Conservation (phyloP, 2,329 filamentous ascomycete genomes). For the Lasiodiplodia gonubiensis region DNA sequence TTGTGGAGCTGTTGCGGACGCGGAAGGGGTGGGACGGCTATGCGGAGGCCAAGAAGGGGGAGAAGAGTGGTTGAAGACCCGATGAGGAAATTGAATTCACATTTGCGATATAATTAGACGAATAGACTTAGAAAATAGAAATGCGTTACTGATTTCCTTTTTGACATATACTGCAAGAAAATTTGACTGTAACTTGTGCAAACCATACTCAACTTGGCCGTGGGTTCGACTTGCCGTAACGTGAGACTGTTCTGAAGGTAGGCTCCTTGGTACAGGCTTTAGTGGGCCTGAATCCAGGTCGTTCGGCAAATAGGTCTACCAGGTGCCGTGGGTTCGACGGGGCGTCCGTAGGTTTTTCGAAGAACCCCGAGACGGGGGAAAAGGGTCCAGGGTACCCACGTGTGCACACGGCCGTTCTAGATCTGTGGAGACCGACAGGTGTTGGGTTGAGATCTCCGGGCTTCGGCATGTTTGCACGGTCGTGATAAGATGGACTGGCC, state of each 20-base stretch:
- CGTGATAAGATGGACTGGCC: slow-evolving; percentile 4
- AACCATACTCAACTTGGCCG: neutral
- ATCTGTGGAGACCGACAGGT: neutral
- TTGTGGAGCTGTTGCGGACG: slow-evolving; percentile 31
- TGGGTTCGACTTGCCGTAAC: neutral
- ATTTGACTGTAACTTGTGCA: neutral
- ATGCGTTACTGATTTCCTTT: neutral
- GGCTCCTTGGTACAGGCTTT: neutral
- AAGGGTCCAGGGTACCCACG: neutral
- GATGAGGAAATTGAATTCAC: neutral
- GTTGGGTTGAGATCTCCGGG: neutral
- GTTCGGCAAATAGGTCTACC: neutral
- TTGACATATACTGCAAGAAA: neutral
- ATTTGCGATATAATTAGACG: neutral
- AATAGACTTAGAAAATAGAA: neutral
- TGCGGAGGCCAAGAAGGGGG: slow-evolving; percentile 27
- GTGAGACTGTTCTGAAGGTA: neutral
- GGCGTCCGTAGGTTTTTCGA: neutral
- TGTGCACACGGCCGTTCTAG: neutral
- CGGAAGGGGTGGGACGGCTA: slow-evolving; percentile 32
- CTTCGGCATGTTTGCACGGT: neutral
- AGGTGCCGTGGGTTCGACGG: neutral
- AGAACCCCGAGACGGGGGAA: slow-evolving; percentile 9
- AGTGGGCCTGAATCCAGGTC: neutral
- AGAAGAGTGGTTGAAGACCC: neutral